Percentiles rank a stretch among this genome's conserved stretches.
These are phyloP conservation scores for Kluyveromyces marxianus DNA, from an alignment of 1,139 yeast species.

Conservation along the genomic window DNA sequence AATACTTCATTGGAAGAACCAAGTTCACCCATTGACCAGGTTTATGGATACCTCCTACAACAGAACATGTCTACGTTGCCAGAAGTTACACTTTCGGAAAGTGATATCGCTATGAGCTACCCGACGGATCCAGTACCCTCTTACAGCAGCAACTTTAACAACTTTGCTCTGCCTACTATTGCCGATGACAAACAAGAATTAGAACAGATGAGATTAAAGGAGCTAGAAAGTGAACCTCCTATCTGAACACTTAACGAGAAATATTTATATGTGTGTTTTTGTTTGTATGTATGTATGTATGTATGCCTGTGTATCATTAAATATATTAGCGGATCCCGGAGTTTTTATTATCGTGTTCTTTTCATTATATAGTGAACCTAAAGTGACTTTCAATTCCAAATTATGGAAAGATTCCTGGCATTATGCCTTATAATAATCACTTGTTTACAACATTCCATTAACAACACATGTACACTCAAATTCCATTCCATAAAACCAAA, in stretches of 20 bases:
- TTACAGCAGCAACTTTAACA: constrained; percentile 15
- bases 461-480: too few species aligned
- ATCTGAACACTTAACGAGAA: background rate
- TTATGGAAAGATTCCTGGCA: background rate
- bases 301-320: background rate
- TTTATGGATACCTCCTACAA: background rate
- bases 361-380: background rate
- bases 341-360: too few species aligned
- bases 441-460: background rate
- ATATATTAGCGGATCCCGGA: too few species aligned
- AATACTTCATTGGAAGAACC: background rate
- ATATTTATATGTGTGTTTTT: too few species aligned
- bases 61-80: background rate
- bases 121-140: constrained; percentile 19
- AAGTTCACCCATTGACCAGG: background rate
- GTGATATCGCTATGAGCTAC: background rate
- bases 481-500: too few species aligned
- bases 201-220: constrained; percentile 28
- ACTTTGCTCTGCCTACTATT: constrained; percentile 5
- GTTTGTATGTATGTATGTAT: too few species aligned
- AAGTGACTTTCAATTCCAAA: background rate
- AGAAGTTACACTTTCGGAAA: background rate
- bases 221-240: constrained; percentile 34
- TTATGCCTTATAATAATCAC: background rate
- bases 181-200: constrained; percentile 31